Conservation (phyloP, 2,329 filamentous ascomycete genomes). For the Aspergillus clavatus region DNA sequence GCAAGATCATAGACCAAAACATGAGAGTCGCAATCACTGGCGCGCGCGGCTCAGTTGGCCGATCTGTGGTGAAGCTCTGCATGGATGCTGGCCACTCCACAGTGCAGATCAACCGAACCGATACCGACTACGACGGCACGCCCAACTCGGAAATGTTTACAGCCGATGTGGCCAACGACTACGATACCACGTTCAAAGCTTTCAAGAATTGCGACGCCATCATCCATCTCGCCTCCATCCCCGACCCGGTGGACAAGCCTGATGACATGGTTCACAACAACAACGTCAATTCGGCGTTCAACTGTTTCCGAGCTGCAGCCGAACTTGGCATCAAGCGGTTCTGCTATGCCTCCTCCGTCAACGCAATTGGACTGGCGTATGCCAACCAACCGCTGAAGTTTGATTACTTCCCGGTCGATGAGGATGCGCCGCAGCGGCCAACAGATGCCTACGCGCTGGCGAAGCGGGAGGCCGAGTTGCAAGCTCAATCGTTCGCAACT, state of each 20-base stretch:
- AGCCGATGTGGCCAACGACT: constrained; percentile 31
- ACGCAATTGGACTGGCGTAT: constrained; percentile 37
- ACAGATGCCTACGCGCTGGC: constrained; percentile 36
- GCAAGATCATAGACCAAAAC: not conserved
- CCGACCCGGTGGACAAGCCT: constrained; percentile 30
- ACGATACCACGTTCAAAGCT: constrained; percentile 27
- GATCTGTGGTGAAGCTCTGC: constrained; percentile 28
- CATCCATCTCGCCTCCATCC: constrained; percentile 38
- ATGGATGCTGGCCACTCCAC: constrained; percentile 30
- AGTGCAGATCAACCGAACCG: constrained; percentile 33
- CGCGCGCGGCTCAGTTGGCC: constrained; percentile 32
- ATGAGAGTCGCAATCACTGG: constrained; percentile 42
- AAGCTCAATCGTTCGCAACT: constrained; percentile 29
- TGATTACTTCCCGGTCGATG: constrained; percentile 38
- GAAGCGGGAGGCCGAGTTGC: constrained; percentile 34
- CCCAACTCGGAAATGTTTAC: constrained; percentile 32
- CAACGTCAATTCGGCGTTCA: constrained; percentile 37
- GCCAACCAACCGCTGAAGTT: constrained; percentile 33
- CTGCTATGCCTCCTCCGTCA: constrained; percentile 37
- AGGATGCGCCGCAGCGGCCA: constrained; percentile 29
- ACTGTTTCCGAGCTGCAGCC: constrained; percentile 36
- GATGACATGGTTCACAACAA: constrained; percentile 34
- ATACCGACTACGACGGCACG: constrained; percentile 25
- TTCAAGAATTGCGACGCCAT: constrained; percentile 36
- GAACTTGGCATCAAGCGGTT: constrained; percentile 32